A percentile compares a stretch with the other conserved stretches of the same genome.
These are phyloP conservation scores for Paraphoma chrysanthemicola DNA, from an alignment of 2,329 filamentous ascomycete genomes.

Conservation along the genomic window DNA sequence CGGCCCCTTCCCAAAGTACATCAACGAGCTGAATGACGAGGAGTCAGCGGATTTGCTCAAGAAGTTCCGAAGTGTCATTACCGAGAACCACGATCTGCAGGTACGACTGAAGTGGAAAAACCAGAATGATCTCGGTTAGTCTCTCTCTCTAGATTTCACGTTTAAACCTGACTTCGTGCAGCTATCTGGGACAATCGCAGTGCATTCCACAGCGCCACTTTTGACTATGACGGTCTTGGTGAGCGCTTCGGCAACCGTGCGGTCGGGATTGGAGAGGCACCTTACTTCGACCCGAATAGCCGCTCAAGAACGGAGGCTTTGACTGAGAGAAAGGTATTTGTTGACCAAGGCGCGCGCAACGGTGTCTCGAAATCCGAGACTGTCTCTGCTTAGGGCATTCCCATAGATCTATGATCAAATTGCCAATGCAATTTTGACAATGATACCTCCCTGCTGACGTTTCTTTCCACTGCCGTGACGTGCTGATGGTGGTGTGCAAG, in stretches of 20 bases:
- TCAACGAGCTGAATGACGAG: slow-evolving; percentile 46
- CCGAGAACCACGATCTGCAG: slow-evolving; percentile 50
- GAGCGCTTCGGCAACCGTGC: slow-evolving; percentile 35
- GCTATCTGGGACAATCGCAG: slow-evolving; percentile 52
- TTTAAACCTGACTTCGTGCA: not conserved
- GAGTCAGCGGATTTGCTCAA: slow-evolving; percentile 29
- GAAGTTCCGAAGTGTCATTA: slow-evolving; percentile 21
- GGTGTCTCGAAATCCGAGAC: slow-evolving; percentile 5
- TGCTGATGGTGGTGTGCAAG: not conserved
- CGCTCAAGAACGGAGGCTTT: slow-evolving; percentile 32
- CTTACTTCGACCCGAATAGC: slow-evolving; percentile 48
- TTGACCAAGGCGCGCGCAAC: not conserved
- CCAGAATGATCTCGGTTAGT: slow-evolving; percentile 22
- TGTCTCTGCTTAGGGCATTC: not conserved
- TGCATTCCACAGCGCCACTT: slow-evolving; percentile 35
- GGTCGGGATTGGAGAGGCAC: slow-evolving; percentile 48
- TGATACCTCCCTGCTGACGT: too few relatives aligned
- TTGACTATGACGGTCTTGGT: slow-evolving; percentile 22
- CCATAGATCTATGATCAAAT: too few relatives aligned
- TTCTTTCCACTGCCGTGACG: not conserved
- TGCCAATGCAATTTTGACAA: too few relatives aligned
- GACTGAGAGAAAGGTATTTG: slow-evolving; percentile 5
- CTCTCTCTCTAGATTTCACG: too few relatives aligned
- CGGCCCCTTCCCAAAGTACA: slow-evolving; percentile 35
- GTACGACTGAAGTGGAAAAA: slow-evolving; percentile 50